phyloP scores from a whole-genome alignment of 2,329 filamentous ascomycete genomes.

The Scopulariopsis brevicaulis region DNA sequence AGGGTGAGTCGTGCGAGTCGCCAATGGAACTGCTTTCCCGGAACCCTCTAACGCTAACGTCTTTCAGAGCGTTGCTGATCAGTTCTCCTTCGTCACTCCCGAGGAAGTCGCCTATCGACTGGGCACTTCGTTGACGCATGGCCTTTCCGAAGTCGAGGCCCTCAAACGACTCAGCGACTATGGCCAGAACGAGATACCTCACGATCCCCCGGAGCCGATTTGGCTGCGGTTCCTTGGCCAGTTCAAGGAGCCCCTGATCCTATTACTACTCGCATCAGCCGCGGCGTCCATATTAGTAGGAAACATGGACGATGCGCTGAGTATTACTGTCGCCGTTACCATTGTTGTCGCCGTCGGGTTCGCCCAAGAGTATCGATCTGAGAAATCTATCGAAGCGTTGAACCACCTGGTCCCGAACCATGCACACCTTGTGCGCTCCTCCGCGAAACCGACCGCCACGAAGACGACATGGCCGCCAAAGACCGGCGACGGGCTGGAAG shows the following conservation, averaged over 20 bases:
- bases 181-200: slow-evolving; percentile 88
- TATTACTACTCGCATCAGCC: slow-evolving; percentile 83
- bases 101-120: slow-evolving; percentile 68
- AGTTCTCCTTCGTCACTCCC: slow-evolving; percentile 58
- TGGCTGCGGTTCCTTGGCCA: slow-evolving; percentile 95
- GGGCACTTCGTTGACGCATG: slow-evolving; percentile 71
- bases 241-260: slow-evolving; percentile 89
- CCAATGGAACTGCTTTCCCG: neutral
- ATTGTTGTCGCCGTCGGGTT: slow-evolving; percentile 96
- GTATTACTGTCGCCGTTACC: slow-evolving; percentile 89
- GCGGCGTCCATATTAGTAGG: slow-evolving; percentile 81
- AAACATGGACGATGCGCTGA: slow-evolving; percentile 89
- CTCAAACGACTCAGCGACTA: slow-evolving; percentile 66
- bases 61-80: slow-evolving; percentile 35
- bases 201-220: slow-evolving; percentile 84
- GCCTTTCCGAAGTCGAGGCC: slow-evolving; percentile 72
- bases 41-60: slow-evolving; percentile 12
- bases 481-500: slow-evolving; percentile 23
- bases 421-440: slow-evolving; percentile 75
- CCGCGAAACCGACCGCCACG: slow-evolving; percentile 20
- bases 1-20: slow-evolving; percentile 26
- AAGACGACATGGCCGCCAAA: slow-evolving; percentile 34
- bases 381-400: slow-evolving; percentile 92
- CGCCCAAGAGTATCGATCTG: slow-evolving; percentile 92
- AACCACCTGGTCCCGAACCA: slow-evolving; percentile 91